Conservation (phyloP, 768 basidiomycete genomes). For the Tylopilus intermedius region DNA sequence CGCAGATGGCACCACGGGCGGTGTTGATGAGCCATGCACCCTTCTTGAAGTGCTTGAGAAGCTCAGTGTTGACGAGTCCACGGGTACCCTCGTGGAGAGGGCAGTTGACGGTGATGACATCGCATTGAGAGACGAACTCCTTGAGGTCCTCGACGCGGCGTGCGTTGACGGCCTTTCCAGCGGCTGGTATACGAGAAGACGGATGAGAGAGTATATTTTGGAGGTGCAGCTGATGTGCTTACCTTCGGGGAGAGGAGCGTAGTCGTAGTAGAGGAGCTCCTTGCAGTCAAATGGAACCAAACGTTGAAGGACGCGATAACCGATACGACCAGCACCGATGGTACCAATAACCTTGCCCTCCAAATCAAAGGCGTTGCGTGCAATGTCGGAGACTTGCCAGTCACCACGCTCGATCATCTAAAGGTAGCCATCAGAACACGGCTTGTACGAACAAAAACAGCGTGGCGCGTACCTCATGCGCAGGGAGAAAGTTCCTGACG, state of each 20-base stretch:
- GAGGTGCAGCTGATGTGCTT: background rate
- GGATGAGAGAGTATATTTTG: background rate
- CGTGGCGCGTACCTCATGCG: constrained; percentile 59
- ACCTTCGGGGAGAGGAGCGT: constrained; percentile 66
- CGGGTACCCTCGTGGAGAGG: constrained; percentile 82
- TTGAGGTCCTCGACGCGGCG: constrained; percentile 78
- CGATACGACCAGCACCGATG: constrained; percentile 79
- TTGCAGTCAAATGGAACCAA: constrained; percentile 82
- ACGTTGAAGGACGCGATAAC: constrained; percentile 81
- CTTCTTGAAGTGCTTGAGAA: constrained; percentile 85
- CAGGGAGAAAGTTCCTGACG: constrained; percentile 85
- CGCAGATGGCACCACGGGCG: constrained; percentile 87
- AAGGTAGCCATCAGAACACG: background rate
- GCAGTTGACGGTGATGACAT: constrained; percentile 83
- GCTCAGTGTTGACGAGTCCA: constrained; percentile 75
- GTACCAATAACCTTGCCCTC: constrained; percentile 91
- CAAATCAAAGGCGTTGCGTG: constrained; percentile 80
- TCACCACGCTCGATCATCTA: constrained; percentile 80
- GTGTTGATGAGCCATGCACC: constrained; percentile 93
- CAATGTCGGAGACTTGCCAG: constrained; percentile 83
- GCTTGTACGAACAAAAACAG: background rate
- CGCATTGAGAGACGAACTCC: constrained; percentile 55
- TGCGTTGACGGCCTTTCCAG: constrained; percentile 60
- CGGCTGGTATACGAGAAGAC: constrained; percentile 35
- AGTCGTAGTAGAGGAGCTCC: constrained; percentile 88